Evolutionary conservation across 768 basidiomycete genomes (phyloP), one percentile per base, ranked within the genome.

Genomic region (Clavulina sp.): DNA sequence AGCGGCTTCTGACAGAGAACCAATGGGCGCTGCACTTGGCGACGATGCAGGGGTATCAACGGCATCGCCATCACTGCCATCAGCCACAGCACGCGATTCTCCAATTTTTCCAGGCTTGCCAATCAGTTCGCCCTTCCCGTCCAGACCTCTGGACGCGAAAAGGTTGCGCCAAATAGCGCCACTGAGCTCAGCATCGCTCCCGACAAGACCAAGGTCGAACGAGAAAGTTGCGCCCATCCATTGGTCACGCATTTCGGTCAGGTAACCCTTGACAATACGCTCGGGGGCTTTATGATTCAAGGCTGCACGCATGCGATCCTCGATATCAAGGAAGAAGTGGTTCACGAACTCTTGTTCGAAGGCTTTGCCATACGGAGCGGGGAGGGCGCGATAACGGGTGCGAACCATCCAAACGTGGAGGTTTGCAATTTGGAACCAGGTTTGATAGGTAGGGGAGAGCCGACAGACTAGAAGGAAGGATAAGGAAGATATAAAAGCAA

Each of bases 401-500:
- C 81, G 81, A 48, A 92, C 76, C 57, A 96, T 70, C 83, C 91
- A 92, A 46, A 96, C 70, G 65, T 97, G 89, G 28, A 96, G 71
- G 57, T 92, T 89, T 28, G 87, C 87, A 48, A 95, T 68, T 3
- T 85, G 86, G 67, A 96, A 96, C 85, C 91, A 96, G 16, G 93
- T 86, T 60, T 96, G 92, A 65, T 93, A 95, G 0, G 93, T 95
- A 9, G 81, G 82, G 6, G 92, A 89, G 4, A 96, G 72, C 53
- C 71, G 72, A 60, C 85, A 93, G 54, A 77, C 92, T 95, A 59
- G 5, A 1, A 4, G 4, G 33, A 28, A 9, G 51, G 7, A 56
- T 16, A 6, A 33, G 2, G 7, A n/a, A n/a, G 46, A 13, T 43
- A 29, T 49, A 3, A 28, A 6, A 4, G 29, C 5, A 3, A 34